Base-by-base conservation (phyloP, 805 yeast species). In the Komagataella kurtzmanii region DNA sequence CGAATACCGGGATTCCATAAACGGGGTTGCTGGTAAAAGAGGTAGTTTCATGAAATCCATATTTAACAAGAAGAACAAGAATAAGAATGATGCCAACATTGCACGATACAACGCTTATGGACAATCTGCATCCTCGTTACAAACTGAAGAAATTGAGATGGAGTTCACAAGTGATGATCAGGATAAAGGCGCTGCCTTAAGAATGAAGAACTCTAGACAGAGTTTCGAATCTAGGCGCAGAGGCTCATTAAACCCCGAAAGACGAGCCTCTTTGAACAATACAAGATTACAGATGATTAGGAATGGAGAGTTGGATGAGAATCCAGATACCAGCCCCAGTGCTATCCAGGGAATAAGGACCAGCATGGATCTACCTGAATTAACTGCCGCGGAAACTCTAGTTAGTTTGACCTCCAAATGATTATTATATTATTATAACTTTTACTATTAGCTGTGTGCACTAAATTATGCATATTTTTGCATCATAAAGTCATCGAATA, bases 61-160 rank as follows among this genome's bases (percentile, higher is more conserved):
- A 56, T 59, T 68, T 58, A 52, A 65, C 57, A 59, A 61, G 53
- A 50, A 50, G 59, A 47, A 61, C 58, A 53, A 54, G 17, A 44
- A 21, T 21, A 6, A 49, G 43, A 52, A 54, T 43, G 48, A 53
- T 44, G 50, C 52, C 54, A 17, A 52, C 55, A 7, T 59, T 54
- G 52, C 58, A n/a, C 60, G 69, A 24, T 63, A 69, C 10, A 70
- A 69, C 47, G 57, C 59, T 2, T 62, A 67, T 54, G 58, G 67
- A 30, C 59, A 64, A n/a, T 49, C 60, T 3, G 63, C 63, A 4
- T 67, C 60, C 6, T 73, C 73, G 6, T 55, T 72, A 7, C 66
- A 64, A n/a, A 73, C 79, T 0, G 81, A 76, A 56, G 81, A 76
- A 54, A 76, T 77, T 52, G 74, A 75, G 30, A 61, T 77, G 73